phyloP scores from a whole-genome alignment of 2,329 filamentous ascomycete species.

The Penicillium sp. region DNA sequence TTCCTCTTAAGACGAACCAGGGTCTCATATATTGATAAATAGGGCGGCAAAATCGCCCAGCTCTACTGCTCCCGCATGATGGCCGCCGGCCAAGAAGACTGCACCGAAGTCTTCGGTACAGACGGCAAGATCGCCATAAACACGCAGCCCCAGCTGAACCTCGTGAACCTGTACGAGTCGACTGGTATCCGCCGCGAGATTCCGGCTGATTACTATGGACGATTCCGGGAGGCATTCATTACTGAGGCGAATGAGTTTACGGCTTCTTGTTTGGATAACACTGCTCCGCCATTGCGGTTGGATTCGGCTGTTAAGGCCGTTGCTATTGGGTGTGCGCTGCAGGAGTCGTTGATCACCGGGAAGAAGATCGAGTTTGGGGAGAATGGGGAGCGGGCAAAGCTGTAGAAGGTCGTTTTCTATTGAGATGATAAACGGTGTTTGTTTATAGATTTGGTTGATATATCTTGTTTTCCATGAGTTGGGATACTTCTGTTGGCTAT shows the following conservation, averaged over 20 bases:
- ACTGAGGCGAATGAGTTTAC: conserved; percentile 66
- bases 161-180: conserved; percentile 58
- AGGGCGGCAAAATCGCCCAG: conserved; percentile 61
- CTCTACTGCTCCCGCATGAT: conserved; percentile 67
- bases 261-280: conserved; percentile 57
- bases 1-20: background rate
- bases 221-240: conserved; percentile 65
- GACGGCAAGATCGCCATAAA: conserved; percentile 64
- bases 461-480: no score
- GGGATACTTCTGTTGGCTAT: no score
- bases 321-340: conserved; percentile 60
- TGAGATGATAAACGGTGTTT: background rate
- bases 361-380: conserved; percentile 61
- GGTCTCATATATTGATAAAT: background rate
- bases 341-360: conserved; percentile 56
- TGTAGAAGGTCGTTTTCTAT: background rate
- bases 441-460: background rate
- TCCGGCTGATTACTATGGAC: conserved; percentile 62
- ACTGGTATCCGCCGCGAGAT: conserved; percentile 60
- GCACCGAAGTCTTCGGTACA: conserved; percentile 67
- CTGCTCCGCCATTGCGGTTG: conserved; percentile 56
- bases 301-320: conserved; percentile 57
- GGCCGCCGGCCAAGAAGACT: conserved; percentile 66
- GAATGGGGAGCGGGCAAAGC: conserved; percentile 42
- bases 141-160: conserved; percentile 55